Base-by-base conservation (phyloP, 768 basidiomycete genomes). In the Auriscalpium orientale region DNA sequence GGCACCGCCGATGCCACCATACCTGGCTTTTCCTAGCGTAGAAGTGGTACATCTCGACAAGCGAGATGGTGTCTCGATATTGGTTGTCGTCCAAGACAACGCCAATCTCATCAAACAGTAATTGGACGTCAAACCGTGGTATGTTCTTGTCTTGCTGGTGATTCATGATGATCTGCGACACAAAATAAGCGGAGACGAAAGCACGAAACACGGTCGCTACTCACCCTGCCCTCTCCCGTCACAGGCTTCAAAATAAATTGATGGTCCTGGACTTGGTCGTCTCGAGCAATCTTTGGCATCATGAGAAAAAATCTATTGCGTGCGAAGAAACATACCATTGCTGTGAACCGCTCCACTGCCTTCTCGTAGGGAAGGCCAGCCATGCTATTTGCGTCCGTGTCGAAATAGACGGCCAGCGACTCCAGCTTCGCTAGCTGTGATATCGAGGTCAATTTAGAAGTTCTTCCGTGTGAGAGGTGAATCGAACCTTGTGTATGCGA, bases 241-340 rank as follows among this genome's bases (percentile, higher is more conserved):
- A 99, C 95, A 16, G 97, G 97, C 68, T 89, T 93, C 21, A 99
- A 78, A 55, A 98, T 87, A 68, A 91, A 98, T 68, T 98, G 97
- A 68, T 99, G 97, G 20, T 78, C 71, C 8, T 78, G 72, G 11
- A 65, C 58, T 28, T 71, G 65, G 13, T 73, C 75, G 36, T 77
- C 77, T 46, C 78, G 74, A 10, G 83, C 73, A 56, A 84, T 82
- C 82, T 83, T 48, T 35, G 54, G 9, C 51, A 36, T 43, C 20
- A 44, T 51, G 53, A 34, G 34, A 8, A 34, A 36, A 28, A 52
- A 38, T 21, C 16, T 61, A 49, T 35, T 45, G 35, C 18, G 28
- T 28, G 28, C 28, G 4, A 28, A 28, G 2, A 28, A 22, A 58
- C 68, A 62, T 56, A 89, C 91, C 79, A 92, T 84, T 11, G 81